Base-by-base conservation (phyloP, 441 rosid genomes). In the Hura crepitans region DNA sequence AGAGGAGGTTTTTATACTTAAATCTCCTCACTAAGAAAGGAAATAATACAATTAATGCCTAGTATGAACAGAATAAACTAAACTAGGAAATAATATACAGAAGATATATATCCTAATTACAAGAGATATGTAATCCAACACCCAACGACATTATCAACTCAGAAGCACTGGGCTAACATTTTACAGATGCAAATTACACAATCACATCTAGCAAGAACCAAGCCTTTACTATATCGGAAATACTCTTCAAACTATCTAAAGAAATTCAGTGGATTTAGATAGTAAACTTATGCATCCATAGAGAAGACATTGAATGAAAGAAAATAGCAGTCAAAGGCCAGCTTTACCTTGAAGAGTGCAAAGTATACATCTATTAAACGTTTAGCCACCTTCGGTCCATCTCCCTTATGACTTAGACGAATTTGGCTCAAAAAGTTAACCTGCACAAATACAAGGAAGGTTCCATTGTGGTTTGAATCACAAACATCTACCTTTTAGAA, bases 361-460 rank as follows among this genome's bases (percentile, higher is more conserved):
- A 95, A 95, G 75, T 95, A 95, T 3, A 92, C 92, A 86, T 95
- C 97, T 75, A 92, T 82, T 76, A 95, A 81, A 51, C 86, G 94
- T 78, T 90, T 95, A 69, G 98, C 99, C 74, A 84, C 89, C 81
- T 86, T 87, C 2, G 95, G 96, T 68, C 95, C 98, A 63, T 92
- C 93, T 75, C 98, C 97, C 83, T 81, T 90, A 65, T 85, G 85
- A 78, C 86, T 77, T 43, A 92, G 79, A 64, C 87, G 88, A 77
- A 91, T 84, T 73, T 92, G 98, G 78, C 97, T 90, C 78, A 95
- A 83, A 82, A 92, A 95, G 79, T 92, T 95, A 51, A 95, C 90
- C 96, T 95, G 86, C 74, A 81, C 12, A 66, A 22, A 15, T 35
- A 63, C 37, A 79, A 79, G 25, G 58, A 71, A 61, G 37, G 27